phyloP scores from a whole-genome alignment of 257 asterid genomes.

The Coffea canephora region DNA sequence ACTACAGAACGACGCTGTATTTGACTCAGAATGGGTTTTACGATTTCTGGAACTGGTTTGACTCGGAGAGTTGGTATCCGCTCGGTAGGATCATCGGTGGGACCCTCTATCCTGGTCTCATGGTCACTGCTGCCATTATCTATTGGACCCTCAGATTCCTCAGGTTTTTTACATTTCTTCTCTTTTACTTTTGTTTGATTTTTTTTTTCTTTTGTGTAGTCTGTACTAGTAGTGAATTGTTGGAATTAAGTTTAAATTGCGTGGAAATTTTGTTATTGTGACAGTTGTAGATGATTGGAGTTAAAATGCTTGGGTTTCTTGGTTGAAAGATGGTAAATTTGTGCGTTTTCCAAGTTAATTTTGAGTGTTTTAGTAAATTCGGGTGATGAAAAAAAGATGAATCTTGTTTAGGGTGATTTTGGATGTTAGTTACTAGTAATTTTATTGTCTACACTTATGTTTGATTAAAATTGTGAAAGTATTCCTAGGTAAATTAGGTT shows the following conservation, averaged over 20 bases:
- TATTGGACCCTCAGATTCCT: conserved; percentile 82
- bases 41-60: conserved; percentile 99
- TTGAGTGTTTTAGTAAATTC: background rate
- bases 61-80: conserved; percentile 97
- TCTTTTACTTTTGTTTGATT: background rate
- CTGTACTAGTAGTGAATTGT: background rate
- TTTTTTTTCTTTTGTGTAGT: background rate
- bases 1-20: conserved; percentile 85
- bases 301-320: background rate
- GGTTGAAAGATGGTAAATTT: background rate
- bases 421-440: background rate
- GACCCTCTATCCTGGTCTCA: conserved; percentile 94
- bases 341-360: background rate
- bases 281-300: background rate
- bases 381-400: background rate
- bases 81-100: conserved; percentile 94
- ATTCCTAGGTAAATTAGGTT: background rate
- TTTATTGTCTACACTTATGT: background rate
- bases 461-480: background rate
- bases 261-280: background rate
- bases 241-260: background rate
- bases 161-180: conserved; percentile 38
- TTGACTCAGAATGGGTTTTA: conserved; percentile 78
- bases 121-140: conserved; percentile 95
- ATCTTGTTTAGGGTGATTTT: background rate